Base-by-base conservation (phyloP, 306 rosid species). In the Datisca glomerata region DNA sequence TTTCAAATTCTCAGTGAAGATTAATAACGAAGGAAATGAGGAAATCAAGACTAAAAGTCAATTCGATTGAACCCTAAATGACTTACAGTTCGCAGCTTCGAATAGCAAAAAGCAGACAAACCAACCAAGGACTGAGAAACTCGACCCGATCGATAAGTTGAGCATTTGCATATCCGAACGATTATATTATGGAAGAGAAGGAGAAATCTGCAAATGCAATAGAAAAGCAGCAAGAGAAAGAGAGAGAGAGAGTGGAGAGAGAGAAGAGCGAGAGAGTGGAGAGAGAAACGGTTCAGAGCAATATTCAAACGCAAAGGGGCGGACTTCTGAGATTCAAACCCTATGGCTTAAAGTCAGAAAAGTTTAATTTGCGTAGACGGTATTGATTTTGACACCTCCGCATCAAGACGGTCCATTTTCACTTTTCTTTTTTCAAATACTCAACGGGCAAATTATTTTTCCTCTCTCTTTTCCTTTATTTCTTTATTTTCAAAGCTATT, bases 261-360 rank as follows among this genome's bases (percentile, higher is more conserved):
- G 18, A 14, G 46, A 20, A 51, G 24, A 58, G 21, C 12, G 4
- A 21, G 18, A 22, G 47, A 17, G 24, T n/a, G 21, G 41, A 22
- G 64, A 40, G 47, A 10, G 43, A 31, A 41, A 38, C 25, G 20
- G 29, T 14, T 45, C 21, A 6, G 38, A 53, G 35, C 22, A 14
- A 28, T 20, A 42, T 29, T 54, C 49, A 42, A 54, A 54, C 4
- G 41, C n/a, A 13, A 41, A 54, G 59, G 44, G n/a, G 59, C 49
- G 49, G 59, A 38, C 12, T 38, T 20, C 49, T 5, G 28, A 54
- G 59, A 54, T 54, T 54, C 59, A 54, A 53, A 53, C 59, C 59
- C 79, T 71, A 60, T 54, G 39, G 37, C 59, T 68, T 61, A 70
- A 67, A 5, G 23, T 70, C 73, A 57, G 67, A 28, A 22, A 28